Evolutionary conservation across 257 asterid genomes (phyloP), one percentile per base, ranked within the genome.

Genomic region (Plectranthus barbatus): DNA sequence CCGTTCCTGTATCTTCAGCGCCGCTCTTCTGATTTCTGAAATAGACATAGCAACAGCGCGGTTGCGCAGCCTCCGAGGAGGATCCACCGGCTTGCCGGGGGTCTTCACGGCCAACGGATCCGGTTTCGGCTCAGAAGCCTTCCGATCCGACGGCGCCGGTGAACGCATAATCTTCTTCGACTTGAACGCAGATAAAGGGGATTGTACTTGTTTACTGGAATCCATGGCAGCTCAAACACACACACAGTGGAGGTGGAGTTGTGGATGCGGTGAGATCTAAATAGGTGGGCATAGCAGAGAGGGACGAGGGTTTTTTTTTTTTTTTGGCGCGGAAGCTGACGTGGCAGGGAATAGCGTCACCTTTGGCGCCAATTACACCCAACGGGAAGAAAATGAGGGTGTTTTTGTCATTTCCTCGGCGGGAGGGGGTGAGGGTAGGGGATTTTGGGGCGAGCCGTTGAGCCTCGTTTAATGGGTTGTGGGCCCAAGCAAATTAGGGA

Each of bases 71-170:
- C 85, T 72, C 44, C 87, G 86, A 26, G 88, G 88, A 0, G 81
- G 87, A 19, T 77, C 75, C 67, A 59, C 52, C 8, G 80, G 74
- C 78, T 84, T 91, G 46, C 84, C 90, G 0, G 98, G 98, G 20
- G 96, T 88, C 53, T 60, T 75, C 46, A 84, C 82, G 74, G 70
- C 64, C 72, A 64, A 69, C 29, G 85, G 75, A 23, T 66, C 74
- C 51, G 78, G 76, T 12, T 23, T 68, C 58, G 82, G 45, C 23
- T 41, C 66, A 1, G 76, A 42, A 56, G 9, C 68, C 24, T 70
- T 73, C 44, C 63, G 71, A 53, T 66, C 74, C 66, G 80, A 75
- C 64, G 72, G 72, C 11, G 79, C 78, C 9, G 83, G 67, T 5
- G 80, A 69, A 37, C 45, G 71, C 17, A 70, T 74, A 13, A 65